Percentiles rank a stretch among this genome's conserved stretches.
Conservation (phyloP, 2,329 filamentous ascomycete genomes). For the Aspergillus sojae region DNA sequence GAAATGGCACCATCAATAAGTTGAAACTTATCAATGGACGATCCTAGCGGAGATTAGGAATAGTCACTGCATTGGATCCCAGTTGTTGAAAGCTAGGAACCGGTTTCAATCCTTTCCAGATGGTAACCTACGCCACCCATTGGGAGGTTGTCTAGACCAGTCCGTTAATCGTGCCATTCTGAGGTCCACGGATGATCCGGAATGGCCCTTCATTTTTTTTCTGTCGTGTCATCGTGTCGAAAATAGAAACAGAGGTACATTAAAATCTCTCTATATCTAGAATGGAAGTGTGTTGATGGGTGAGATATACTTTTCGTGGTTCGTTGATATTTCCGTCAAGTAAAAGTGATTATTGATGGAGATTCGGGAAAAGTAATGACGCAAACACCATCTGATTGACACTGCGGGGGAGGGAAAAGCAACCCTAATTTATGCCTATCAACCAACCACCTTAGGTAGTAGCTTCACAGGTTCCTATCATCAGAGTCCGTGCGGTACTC, state of each 20-base stretch:
- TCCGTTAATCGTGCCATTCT: not conserved
- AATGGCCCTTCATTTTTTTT: not conserved
- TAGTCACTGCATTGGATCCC: not conserved
- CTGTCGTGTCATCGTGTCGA: not conserved
- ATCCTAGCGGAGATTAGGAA: not conserved
- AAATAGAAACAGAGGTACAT: not conserved
- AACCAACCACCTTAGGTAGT: not conserved
- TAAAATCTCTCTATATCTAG: not conserved
- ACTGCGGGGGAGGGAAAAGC: not conserved
- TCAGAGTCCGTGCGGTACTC: not conserved
- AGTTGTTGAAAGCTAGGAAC: not conserved
- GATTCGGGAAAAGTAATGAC: not conserved
- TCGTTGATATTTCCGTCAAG: too few relatives aligned
- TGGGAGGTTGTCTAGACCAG: not conserved
- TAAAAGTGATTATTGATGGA: not conserved
- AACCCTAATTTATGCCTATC: not conserved
- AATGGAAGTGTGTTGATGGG: not conserved
- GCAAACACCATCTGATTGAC: not conserved
- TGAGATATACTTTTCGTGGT: not conserved
- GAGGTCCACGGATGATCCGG: not conserved
- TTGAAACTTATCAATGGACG: not conserved
- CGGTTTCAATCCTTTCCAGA: conserved; percentile 6
- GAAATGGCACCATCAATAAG: not conserved
- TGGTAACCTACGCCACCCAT: not conserved
- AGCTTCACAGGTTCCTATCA: not conserved